Evolutionary conservation across 352 stramenopile genomes (phyloP), one percentile per base, ranked within the genome.

Genomic region (Globisporangium polare): DNA sequence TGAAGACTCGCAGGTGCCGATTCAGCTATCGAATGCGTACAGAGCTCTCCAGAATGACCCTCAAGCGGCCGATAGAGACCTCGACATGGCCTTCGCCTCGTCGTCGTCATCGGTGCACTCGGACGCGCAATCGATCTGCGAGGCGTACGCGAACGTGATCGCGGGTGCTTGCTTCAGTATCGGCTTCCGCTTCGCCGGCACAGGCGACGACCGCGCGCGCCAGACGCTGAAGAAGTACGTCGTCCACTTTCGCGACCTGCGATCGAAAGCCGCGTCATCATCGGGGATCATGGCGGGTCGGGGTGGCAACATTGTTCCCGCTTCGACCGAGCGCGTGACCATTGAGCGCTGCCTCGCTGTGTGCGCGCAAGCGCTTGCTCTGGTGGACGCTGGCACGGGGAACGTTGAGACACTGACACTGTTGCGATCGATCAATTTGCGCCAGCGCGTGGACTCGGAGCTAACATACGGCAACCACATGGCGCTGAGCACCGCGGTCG

Each of bases 391-490:
- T 49, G 97, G 97, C 27, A 98, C 89, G 17, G 97, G 97, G 8
- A 87, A 99, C 67, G 60, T 99, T 12, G 89, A 98, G 66, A 96
- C 90, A 9, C 74, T 99, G 26, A 77, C 87, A 35, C 50, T 99
- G 3, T 77, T 99, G 42, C 95, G 97, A 13, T 88, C 85, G 2
- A 67, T 93, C 59, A 91, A 87, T 29, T 53, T 95, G 50, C 77
- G 85, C 2, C 85, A 93, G 64, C 80, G 80, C n/a, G 77, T 89
- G 4, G 84, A 95, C 43, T 60, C 70, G 3, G 81, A 90, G 52
- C 86, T 98, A 37, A 95, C 85, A 12, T 99, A 98, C 60, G 97
- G 97, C 8, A 97, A 93, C 37, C 96, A 99, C 75, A 98, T 99
- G 93, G 83, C 89, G 15, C 82, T 97, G 49, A 94, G 84, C 43